These are phyloP conservation scores for Myriosclerotinia duriaeana DNA, from an alignment of 2,329 filamentous ascomycete genomes.

Conservation along the genomic window DNA sequence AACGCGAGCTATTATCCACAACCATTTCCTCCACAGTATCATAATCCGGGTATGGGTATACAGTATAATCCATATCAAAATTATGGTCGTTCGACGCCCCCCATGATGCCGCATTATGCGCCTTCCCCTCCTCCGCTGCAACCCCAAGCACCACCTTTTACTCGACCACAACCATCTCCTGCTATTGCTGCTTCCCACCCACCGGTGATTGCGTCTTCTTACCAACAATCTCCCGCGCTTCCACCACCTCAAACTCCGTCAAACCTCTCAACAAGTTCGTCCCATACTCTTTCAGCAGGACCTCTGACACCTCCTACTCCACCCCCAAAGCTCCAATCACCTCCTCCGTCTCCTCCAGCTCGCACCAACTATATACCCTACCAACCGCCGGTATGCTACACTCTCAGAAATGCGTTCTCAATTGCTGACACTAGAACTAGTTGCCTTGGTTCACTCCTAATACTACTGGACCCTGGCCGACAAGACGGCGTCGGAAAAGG, in stretches of 20 bases:
- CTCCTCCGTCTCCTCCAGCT: constrained; percentile 35
- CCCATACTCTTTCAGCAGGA: constrained; percentile 32
- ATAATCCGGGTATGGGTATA: constrained; percentile 50
- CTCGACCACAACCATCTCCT: constrained; percentile 54
- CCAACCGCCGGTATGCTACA: constrained; percentile 50
- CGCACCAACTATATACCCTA: constrained; percentile 42
- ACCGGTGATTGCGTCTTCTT: constrained; percentile 42
- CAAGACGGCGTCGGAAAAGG: constrained; percentile 44
- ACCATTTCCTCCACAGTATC: constrained; percentile 60
- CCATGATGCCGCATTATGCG: constrained; percentile 54
- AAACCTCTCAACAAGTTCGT: constrained; percentile 39
- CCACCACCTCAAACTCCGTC: constrained; percentile 44
- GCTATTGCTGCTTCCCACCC: constrained; percentile 57
- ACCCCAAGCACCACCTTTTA: constrained; percentile 42
- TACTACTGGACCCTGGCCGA: constrained; percentile 53
- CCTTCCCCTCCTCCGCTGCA: constrained; percentile 44
- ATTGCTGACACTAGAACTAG: constrained; percentile 43
- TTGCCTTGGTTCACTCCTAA: constrained; percentile 56
- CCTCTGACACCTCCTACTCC: constrained; percentile 51
- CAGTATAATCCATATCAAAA: constrained; percentile 46
- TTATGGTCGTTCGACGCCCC: constrained; percentile 52
- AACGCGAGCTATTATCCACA: constrained; percentile 52
- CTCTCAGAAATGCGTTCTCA: constrained; percentile 8
- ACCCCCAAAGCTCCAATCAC: constrained; percentile 29
- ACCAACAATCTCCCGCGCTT: constrained; percentile 51